Conservation (phyloP, 139 green algal genomes). For the Asterochloris sp. region DNA sequence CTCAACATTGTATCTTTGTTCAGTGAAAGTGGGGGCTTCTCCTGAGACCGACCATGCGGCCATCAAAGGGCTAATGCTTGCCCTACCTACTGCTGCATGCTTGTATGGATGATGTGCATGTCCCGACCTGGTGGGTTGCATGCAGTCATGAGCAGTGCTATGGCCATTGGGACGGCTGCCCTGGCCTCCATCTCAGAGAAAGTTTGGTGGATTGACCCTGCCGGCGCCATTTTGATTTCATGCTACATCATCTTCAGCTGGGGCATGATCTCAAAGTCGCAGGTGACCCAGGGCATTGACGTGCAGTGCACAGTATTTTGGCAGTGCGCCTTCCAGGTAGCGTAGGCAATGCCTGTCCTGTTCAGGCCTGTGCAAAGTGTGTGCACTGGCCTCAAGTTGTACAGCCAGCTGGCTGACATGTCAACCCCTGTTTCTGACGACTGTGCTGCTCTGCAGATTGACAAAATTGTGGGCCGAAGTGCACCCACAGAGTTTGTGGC, state of each 20-base stretch:
- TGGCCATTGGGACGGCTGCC: constrained; percentile 40
- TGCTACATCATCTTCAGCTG: constrained; percentile 69
- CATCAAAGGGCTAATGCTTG: background rate
- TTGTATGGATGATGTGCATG: background rate
- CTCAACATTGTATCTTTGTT: no score
- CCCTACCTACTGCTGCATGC: background rate
- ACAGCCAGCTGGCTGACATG: no score
- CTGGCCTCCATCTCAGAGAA: constrained; percentile 17
- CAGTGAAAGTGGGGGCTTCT: no score
- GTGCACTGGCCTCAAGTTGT: no score
- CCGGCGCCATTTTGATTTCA: constrained; percentile 56
- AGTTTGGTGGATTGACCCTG: constrained; percentile 49
- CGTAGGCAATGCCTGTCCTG: no score
- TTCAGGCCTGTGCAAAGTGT: no score
- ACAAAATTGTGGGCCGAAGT: constrained; percentile 64
- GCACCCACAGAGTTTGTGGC: constrained; percentile 50
- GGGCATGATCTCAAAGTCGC: constrained; percentile 56
- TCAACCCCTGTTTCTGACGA: no score
- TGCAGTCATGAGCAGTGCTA: constrained; percentile 52
- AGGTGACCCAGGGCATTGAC: constrained; percentile 32
- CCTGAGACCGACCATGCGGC: no score
- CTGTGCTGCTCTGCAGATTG: constrained; percentile 31
- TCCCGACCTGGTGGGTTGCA: background rate
- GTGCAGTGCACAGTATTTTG: background rate
- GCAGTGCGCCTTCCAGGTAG: no score